Base-by-base conservation (phyloP, 1,139 yeast genomes). In the Candida sp. region DNA sequence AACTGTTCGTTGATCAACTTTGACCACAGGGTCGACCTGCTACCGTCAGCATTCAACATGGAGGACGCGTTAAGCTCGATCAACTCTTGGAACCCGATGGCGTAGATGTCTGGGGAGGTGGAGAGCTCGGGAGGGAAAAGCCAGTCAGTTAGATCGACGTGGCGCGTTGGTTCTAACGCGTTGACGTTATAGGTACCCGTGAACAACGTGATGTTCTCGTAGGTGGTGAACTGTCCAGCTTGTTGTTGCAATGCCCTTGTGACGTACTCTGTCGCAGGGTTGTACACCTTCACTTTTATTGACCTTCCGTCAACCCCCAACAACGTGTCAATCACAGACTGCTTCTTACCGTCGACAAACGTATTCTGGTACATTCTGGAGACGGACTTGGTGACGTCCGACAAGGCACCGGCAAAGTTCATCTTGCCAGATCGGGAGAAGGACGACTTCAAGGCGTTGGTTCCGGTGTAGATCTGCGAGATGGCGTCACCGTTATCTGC, bases 401-500 rank as follows among this genome's bases (percentile, higher is more conserved):
- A 90, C 33, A 96, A 71, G 0, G 98, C 98, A 22, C 99, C 98
- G 0, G 98, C 98, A 54, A 96, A 72, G 49, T 93, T 91, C 97
- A 92, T 91, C 63, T 92, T 93, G 17, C 99, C 99, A 40, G 91
- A 88, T 63, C 99, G 80, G 2, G 98, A 89, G 65, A 88, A 94
- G 4, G 97, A 90, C 0, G 98, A 90, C 67, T 96, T 96, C 47
- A 96, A 75, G 0, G 99, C 99, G 65, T 94, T 93, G 0, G 99
- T 96, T 5, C 99, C 99, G 0, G 99, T 94, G 66, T 96, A 96
- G 30, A 94, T 94, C 66, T 92, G 98, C 1, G 98, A 92, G 7
- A 96, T 83, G 54, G 96, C 97, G 69, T 96, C 99, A 44, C 99
- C 99, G 67, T 94, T 93, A 68, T 96, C 98, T 0, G 99, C 99